Percentiles rank a stretch among this genome's conserved stretches.
Evolutionary conservation across 305 asterid genomes (phyloP).

Genomic region (Fraxinus paxiana): DNA sequence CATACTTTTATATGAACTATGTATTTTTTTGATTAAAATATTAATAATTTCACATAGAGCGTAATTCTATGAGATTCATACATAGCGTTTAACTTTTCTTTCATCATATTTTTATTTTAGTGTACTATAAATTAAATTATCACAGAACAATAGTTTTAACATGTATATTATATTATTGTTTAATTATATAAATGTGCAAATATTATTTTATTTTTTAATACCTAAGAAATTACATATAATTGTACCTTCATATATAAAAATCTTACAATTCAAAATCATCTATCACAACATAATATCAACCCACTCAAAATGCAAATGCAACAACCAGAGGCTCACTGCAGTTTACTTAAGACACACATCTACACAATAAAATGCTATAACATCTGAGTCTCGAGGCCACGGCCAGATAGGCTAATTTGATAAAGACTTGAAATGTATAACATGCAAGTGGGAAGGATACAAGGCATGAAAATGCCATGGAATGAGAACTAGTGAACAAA

Average conservation of each 20-base stretch:
- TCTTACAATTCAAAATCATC: background rate
- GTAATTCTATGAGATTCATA: background rate
- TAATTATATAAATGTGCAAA: background rate
- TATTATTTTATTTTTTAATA: background rate
- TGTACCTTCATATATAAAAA: background rate
- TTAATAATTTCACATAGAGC: no score
- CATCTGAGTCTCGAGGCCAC: background rate
- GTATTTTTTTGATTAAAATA: no score
- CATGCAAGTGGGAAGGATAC: slow-evolving; percentile 2
- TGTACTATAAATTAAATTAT: no score
- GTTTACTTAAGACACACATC: slow-evolving; percentile 7
- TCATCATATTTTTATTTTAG: background rate
- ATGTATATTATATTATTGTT: background rate
- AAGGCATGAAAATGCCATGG: slow-evolving; percentile 16
- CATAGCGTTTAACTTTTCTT: background rate
- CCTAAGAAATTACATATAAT: background rate
- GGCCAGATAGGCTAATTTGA: background rate
- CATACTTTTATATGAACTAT: background rate
- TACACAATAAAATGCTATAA: slow-evolving; percentile 22
- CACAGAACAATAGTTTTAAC: background rate
- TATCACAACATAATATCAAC: slow-evolving; percentile 1
- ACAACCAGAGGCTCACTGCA: background rate
- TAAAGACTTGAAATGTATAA: slow-evolving; percentile 18
- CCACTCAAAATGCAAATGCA: slow-evolving; percentile 7
- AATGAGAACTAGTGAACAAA: background rate